Base-by-base conservation (phyloP, 768 basidiomycete species). In the Boletus sp. region DNA sequence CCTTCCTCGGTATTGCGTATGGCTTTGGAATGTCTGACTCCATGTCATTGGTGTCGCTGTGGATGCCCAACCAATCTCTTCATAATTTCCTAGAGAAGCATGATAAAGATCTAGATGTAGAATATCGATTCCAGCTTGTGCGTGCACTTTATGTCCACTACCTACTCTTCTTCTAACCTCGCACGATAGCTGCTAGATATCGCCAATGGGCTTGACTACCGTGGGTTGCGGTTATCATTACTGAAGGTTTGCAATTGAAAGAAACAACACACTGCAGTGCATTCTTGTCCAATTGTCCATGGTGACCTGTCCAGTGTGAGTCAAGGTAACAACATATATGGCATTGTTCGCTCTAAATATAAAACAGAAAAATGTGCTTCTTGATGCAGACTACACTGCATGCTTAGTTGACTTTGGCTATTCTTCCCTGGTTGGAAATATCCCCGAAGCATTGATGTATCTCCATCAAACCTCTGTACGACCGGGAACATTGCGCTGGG, bases 341-440 rank as follows among this genome's bases (percentile, higher is more conserved):
- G 39, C 15, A 14, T 5, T n/a, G 14, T 18, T 46, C 54, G 24
- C 5, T 20, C 39, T 50, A 20, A 52, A 35, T 5, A 14, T n/a
- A 10, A 28, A 17, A 49, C 17, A 66, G 62, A 58, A 54, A 2
- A 66, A 66, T 8, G 53, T 66, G 0, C 54, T 66, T 14, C 7
- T 64, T 4, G 60, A 63, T 14, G 55, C 15, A n/a, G 33, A 58
- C 8, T 55, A 72, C 18, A 72, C 71, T 29, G 79, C 74, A 1
- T 70, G 72, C 10, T 60, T 82, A 5, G 71, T 73, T 48, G 80
- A 80, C 54, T 81, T 80, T 52, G 80, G 79, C 2, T 54, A 66
- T 47, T 68, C 72, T 29, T 76, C 77, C 0, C 8, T 61, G 30
- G 5, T 53, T 1, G 49, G 47, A 3, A 30, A 17, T 28, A 50